phyloP scores from a whole-genome alignment of 441 rosid species.

The Erysimum pusillum region DNA sequence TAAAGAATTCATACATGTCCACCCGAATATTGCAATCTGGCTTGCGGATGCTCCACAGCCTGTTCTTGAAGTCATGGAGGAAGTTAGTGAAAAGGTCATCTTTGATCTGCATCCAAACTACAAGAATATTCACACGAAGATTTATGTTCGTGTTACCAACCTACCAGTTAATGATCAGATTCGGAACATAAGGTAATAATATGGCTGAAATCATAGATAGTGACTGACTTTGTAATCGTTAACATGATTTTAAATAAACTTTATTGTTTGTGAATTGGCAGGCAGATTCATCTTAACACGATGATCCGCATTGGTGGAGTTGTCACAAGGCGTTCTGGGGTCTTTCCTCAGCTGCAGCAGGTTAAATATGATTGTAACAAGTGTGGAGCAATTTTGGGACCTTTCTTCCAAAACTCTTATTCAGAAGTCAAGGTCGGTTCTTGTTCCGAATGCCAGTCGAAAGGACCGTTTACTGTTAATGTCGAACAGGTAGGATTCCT shows the following conservation, averaged over 20 bases:
- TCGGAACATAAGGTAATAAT: conserved; percentile 80
- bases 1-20: conserved; percentile 86
- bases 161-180: conserved; percentile 97
- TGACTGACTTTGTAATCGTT: background rate
- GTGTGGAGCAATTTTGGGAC: conserved; percentile 92
- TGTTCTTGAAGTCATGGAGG: conserved; percentile 98
- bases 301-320: conserved; percentile 99
- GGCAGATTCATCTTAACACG: conserved; percentile 97
- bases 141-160: conserved; percentile 85
- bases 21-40: conserved; percentile 98
- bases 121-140: conserved; percentile 84
- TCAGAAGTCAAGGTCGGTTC: conserved; percentile 99
- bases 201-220: conserved; percentile 12
- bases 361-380: conserved; percentile 98
- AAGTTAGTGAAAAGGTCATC: conserved; percentile 78
- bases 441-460: conserved; percentile 98
- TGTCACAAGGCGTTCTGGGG: conserved; percentile 96
- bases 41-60: conserved; percentile 99
- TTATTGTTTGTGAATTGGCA: conserved; percentile 46
- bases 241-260: conserved; percentile 15
- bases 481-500: conserved; percentile 79
- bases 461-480: conserved; percentile 95
- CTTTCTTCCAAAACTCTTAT: conserved; percentile 96
- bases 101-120: conserved; percentile 90
- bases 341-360: conserved; percentile 97